Conservation (phyloP, 768 basidiomycete species). For the Stropharia rugosoannulata region DNA sequence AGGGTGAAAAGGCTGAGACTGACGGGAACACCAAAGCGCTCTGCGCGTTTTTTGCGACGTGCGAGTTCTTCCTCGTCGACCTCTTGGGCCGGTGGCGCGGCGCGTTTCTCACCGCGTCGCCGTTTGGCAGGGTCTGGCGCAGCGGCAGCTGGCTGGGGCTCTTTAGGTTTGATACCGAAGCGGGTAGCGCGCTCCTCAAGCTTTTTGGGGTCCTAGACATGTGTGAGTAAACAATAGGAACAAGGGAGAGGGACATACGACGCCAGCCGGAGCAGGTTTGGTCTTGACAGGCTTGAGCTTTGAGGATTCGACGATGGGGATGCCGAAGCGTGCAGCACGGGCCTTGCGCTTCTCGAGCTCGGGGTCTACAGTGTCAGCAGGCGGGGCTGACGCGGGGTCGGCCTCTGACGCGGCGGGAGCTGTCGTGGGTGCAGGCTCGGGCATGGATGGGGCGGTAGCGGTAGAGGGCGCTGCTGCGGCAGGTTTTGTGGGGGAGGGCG, state of each 20-base stretch:
- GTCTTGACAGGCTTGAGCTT: constrained; percentile 16
- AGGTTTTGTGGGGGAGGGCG: constrained; percentile 6
- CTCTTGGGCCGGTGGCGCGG: constrained; percentile 30
- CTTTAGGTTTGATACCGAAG: constrained; percentile 38
- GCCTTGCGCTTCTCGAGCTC: constrained; percentile 58
- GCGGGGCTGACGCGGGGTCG: neutral
- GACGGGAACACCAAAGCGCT: constrained; percentile 51
- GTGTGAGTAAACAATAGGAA: neutral
- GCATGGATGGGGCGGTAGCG: neutral
- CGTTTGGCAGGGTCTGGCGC: constrained; percentile 11
- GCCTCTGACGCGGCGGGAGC: neutral
- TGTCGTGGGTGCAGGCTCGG: constrained; percentile 9
- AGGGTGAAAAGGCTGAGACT: constrained; percentile 5
- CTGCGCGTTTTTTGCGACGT: constrained; percentile 59
- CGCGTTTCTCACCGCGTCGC: constrained; percentile 29
- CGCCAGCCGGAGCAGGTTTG: constrained; percentile 7
- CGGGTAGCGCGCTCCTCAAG: constrained; percentile 53
- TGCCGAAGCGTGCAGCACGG: constrained; percentile 71
- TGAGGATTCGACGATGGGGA: constrained; percentile 52
- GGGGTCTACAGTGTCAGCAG: constrained; percentile 30
- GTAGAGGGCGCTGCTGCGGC: constrained; percentile 1
- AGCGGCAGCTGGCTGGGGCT: constrained; percentile 6
- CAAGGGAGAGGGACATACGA: constrained; percentile 24
- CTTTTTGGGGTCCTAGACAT: constrained; percentile 44
- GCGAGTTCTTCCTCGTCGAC: constrained; percentile 60